Conservation (phyloP, 495 filamentous ascomycete genomes). For the Penicillium antarcticum region DNA sequence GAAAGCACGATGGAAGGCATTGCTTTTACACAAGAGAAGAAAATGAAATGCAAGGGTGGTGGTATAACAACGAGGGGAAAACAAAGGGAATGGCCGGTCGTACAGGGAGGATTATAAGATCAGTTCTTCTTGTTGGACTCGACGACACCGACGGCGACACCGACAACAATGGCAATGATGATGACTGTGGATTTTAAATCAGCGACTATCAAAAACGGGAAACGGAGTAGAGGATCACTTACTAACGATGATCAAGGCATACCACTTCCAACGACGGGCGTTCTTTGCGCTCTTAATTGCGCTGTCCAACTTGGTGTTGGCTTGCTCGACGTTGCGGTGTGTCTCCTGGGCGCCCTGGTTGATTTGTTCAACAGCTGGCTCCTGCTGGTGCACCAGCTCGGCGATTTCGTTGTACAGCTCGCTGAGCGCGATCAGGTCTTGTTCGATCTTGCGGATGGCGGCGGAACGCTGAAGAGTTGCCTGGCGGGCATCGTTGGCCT, state of each 20-base stretch:
- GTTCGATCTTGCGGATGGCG: conserved; percentile 87
- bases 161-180: conserved; percentile 50
- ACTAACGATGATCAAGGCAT: conserved; percentile 79
- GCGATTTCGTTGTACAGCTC: conserved; percentile 85
- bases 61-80: conserved; percentile 29
- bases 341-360: conserved; percentile 79
- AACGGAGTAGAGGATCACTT: conserved; percentile 38
- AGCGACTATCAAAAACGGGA: background rate
- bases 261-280: conserved; percentile 96
- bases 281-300: conserved; percentile 78
- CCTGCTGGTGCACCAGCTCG: conserved; percentile 77
- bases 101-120: conserved; percentile 18
- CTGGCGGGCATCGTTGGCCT: conserved; percentile 71
- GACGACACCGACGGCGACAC: conserved; percentile 48
- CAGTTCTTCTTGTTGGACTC: conserved; percentile 27
- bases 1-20: conserved; percentile 15
- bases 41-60: conserved; percentile 21
- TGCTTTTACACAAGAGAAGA: conserved; percentile 26
- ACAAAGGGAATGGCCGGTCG: conserved; percentile 13
- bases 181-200: too few species aligned
- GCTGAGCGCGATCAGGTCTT: conserved; percentile 78
- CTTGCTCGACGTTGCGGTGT: conserved; percentile 71
- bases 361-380: conserved; percentile 70
- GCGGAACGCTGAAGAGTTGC: conserved; percentile 81
- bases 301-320: conserved; percentile 70